Evolutionary conservation across 768 basidiomycete genomes (phyloP).

Genomic region (Phanerochaete sordida): DNA sequence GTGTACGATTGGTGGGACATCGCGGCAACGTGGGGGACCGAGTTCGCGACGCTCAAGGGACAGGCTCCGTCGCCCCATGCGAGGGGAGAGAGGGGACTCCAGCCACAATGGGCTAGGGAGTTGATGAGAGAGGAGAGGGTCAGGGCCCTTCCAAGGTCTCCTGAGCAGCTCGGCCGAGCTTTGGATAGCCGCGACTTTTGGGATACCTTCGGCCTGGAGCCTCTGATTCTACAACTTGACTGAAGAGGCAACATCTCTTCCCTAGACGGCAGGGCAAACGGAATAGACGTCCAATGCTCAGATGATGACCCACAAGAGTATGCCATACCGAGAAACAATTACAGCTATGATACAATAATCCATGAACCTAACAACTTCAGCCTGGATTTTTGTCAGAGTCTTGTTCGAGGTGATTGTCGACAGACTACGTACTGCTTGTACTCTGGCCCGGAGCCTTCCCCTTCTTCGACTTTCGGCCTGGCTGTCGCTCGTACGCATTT

Average conservation of each 20-base stretch:
- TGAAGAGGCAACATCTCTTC: not conserved
- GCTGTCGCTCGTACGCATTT: constrained; percentile 35
- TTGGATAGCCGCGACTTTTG: constrained; percentile 64
- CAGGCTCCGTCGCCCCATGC: not conserved
- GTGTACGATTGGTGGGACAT: constrained; percentile 72
- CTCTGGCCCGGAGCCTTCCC: constrained; percentile 1
- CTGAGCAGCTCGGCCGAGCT: constrained; percentile 46
- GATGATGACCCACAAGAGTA: not conserved
- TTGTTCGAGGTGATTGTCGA: not conserved
- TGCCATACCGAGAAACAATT: constrained; percentile 1
- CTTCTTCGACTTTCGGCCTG: constrained; percentile 25
- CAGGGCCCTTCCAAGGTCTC: constrained; percentile 48
- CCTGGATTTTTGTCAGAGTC: not conserved
- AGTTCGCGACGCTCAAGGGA: constrained; percentile 13
- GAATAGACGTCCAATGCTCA: not conserved
- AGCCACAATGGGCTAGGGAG: constrained; percentile 53
- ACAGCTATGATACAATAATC: not conserved
- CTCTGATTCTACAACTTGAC: constrained; percentile 33
- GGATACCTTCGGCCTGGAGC: constrained; percentile 42
- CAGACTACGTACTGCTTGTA: constrained; percentile 1
- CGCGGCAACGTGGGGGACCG: constrained; percentile 48
- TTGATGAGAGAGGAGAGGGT: constrained; percentile 51
- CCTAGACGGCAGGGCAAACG: not conserved
- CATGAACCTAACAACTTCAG: not conserved
- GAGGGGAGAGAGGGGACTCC: constrained; percentile 29